Evolutionary conservation across 257 asterid species (phyloP).

Genomic region (Solanum pinnatisectum): DNA sequence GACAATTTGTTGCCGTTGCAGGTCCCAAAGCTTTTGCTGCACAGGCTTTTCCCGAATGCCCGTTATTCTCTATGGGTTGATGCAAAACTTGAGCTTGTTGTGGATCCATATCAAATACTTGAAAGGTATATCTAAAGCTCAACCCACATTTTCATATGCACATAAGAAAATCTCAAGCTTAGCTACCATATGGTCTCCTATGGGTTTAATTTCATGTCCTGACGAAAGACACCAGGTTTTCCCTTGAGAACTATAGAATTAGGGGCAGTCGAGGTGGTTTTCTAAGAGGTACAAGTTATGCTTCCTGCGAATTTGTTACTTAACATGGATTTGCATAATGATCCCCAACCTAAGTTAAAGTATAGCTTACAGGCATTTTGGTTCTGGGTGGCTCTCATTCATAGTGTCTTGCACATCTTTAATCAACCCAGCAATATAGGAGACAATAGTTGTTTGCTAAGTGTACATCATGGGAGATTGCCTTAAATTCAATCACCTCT

Average conservation of each 20-base stretch:
- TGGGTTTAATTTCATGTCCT: background rate
- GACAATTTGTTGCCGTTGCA: slow-evolving; percentile 16
- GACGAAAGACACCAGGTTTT: background rate
- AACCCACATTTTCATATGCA: background rate
- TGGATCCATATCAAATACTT: slow-evolving; percentile 80
- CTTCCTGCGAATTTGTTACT: background rate
- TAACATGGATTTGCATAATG: background rate
- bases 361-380: background rate
- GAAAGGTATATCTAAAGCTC: slow-evolving; percentile 51
- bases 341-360: background rate
- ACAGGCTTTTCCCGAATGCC: slow-evolving; percentile 77
- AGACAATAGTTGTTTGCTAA: background rate
- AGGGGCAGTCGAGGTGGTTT: background rate
- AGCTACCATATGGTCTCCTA: background rate
- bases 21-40: slow-evolving; percentile 88
- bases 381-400: background rate
- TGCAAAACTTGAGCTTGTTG: slow-evolving; percentile 89
- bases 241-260: background rate
- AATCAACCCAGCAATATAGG: background rate
- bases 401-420: background rate
- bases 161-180: background rate
- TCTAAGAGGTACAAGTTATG: background rate
- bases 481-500: background rate
- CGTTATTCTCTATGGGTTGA: slow-evolving; percentile 90
- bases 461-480: background rate